phyloP scores from a whole-genome alignment of 495 filamentous ascomycete species.

The Tuber aestivum region DNA sequence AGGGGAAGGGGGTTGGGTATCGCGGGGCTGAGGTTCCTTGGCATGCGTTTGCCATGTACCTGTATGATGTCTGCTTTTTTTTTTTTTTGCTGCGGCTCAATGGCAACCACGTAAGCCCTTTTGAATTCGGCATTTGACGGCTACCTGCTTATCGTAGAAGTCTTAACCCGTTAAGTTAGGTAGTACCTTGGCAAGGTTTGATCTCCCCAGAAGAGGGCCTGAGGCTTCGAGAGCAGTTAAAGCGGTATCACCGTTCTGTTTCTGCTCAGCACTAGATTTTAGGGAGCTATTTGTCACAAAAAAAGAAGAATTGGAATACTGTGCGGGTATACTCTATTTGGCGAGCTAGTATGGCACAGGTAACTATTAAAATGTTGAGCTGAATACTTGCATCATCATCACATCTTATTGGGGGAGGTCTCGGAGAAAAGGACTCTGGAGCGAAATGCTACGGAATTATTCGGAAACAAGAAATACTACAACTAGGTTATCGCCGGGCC shows the following conservation, averaged over 20 bases:
- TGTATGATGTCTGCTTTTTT: slow-evolving; percentile 46
- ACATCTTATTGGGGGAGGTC: background rate
- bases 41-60: slow-evolving; percentile 54
- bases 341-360: background rate
- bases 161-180: background rate
- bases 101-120: background rate
- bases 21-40: slow-evolving; percentile 48
- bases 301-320: background rate
- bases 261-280: background rate
- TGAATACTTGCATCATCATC: background rate
- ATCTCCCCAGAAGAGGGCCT: background rate
- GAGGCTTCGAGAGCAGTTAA: background rate
- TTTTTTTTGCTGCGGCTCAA: slow-evolving; percentile 7
- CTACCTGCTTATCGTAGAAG: background rate
- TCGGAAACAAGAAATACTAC: background rate
- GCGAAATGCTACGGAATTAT: background rate
- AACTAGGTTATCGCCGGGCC: background rate
- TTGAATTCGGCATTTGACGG: background rate
- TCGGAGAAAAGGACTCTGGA: background rate
- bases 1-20: slow-evolving; percentile 7
- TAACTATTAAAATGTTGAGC: background rate
- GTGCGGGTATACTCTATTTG: background rate
- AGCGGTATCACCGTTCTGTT: background rate
- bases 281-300: background rate
- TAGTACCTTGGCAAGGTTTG: background rate